phyloP scores from a whole-genome alignment of 352 stramenopile genomes.

The Phytophthora quininea region DNA sequence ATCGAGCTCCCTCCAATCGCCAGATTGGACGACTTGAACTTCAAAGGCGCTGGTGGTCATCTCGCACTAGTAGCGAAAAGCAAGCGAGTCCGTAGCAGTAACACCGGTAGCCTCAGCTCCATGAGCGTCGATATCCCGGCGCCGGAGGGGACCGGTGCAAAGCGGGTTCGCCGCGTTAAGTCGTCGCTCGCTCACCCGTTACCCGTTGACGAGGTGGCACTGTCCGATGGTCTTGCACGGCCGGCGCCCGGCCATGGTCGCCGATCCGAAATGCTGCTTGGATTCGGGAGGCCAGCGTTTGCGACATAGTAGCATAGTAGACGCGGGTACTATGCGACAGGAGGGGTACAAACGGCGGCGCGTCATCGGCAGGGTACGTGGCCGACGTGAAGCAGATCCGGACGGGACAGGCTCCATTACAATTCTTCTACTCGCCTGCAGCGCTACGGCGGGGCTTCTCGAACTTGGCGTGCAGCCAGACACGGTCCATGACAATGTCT shows the following conservation, averaged over 20 bases:
- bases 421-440: background rate
- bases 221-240: slow-evolving; percentile 20
- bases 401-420: slow-evolving; percentile 8
- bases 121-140: background rate
- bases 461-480: slow-evolving; percentile 83
- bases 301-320: slow-evolving; percentile 26
- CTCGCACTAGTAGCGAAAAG: slow-evolving; percentile 16
- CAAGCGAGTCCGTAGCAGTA: background rate
- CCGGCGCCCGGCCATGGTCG: slow-evolving; percentile 21
- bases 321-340: background rate
- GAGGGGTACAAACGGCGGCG: slow-evolving; percentile 5
- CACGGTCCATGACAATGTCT: slow-evolving; percentile 71
- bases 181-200: slow-evolving; percentile 29
- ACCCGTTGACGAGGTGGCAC: slow-evolving; percentile 18
- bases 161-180: slow-evolving; percentile 5
- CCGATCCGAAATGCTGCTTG: slow-evolving; percentile 23
- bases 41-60: slow-evolving; percentile 6
- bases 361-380: slow-evolving; percentile 23
- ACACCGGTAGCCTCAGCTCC: background rate
- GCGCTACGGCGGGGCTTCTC: slow-evolving; percentile 35
- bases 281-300: slow-evolving; percentile 8
- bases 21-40: slow-evolving; percentile 36
- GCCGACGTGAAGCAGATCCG: slow-evolving; percentile 20
- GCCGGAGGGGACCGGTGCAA: background rate
- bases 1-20: slow-evolving; percentile 28